These are phyloP conservation scores for Agroathelia rolfsii DNA, from an alignment of 1,284 basidiomycete species.

Conservation along the genomic window DNA sequence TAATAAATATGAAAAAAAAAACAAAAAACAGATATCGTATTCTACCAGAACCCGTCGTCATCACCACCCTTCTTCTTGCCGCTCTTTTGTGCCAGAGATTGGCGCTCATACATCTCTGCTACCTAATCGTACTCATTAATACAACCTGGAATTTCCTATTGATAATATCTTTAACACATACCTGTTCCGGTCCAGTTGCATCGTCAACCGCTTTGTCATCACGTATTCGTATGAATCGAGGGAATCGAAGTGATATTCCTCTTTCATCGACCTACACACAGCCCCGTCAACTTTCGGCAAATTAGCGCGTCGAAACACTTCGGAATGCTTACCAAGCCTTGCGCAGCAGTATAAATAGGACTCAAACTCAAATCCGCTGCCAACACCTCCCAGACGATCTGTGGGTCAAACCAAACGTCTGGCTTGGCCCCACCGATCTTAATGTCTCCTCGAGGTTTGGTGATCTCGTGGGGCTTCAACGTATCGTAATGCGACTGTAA, in stretches of 20 bases:
- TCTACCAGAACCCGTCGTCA: slow-evolving; percentile 87
- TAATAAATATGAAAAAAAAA: slow-evolving; percentile 5
- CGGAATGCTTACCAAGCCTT: slow-evolving; percentile 69
- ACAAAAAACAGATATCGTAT: slow-evolving; percentile 1
- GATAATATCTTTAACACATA: slow-evolving; percentile 21
- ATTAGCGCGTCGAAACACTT: slow-evolving; percentile 4
- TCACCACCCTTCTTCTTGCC: slow-evolving; percentile 59
- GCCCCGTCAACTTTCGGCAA: slow-evolving; percentile 6
- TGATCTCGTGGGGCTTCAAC: slow-evolving; percentile 70
- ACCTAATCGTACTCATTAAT: slow-evolving; percentile 32
- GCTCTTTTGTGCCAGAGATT: slow-evolving; percentile 68
- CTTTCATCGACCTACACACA: slow-evolving; percentile 77
- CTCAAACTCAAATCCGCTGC: slow-evolving; percentile 95
- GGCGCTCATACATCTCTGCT: slow-evolving; percentile 90
- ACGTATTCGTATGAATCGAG: slow-evolving; percentile 84
- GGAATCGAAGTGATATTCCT: slow-evolving; percentile 93
- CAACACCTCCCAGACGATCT: slow-evolving; percentile 96
- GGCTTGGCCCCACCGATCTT: slow-evolving; percentile 88
- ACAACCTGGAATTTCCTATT: slow-evolving; percentile 1
- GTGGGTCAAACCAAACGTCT: slow-evolving; percentile 92
- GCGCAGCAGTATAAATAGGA: slow-evolving; percentile 95
- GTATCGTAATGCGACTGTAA: slow-evolving; percentile 78
- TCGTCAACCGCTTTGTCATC: slow-evolving; percentile 92
- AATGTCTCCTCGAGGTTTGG: slow-evolving; percentile 63
- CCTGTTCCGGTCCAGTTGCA: slow-evolving; percentile 88